These are phyloP conservation scores for Aspergillus floridensis DNA, from an alignment of 2,329 filamentous ascomycete species.

Conservation along the genomic window DNA sequence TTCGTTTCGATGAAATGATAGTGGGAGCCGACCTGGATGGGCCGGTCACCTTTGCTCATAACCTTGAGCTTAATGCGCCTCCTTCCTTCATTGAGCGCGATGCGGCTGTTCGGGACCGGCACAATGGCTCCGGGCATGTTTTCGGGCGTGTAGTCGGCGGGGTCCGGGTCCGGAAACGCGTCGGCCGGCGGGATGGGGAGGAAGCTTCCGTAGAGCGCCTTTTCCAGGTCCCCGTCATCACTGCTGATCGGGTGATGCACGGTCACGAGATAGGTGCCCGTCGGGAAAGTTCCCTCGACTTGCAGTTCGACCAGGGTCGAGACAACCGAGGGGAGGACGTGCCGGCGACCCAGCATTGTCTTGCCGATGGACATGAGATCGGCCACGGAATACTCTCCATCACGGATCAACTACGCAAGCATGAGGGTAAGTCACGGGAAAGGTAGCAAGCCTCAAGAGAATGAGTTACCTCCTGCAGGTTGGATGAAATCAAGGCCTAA, in stretches of 20 bases:
- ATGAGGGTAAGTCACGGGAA: neutral
- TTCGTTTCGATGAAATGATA: conserved; percentile 98
- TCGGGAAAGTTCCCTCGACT: conserved; percentile 90
- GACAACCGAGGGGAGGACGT: conserved; percentile 81
- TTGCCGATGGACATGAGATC: conserved; percentile 91
- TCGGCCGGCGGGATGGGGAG: conserved; percentile 71
- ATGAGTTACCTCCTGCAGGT: conserved; percentile 71
- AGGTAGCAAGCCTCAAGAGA: neutral
- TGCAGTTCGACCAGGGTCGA: conserved; percentile 78
- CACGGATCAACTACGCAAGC: conserved; percentile 65
- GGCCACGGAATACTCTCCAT: conserved; percentile 88
- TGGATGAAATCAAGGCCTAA: conserved; percentile 66
- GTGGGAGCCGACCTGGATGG: conserved; percentile 88
- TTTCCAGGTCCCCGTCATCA: conserved; percentile 81
- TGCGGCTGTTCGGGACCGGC: conserved; percentile 62
- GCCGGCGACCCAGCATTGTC: conserved; percentile 88
- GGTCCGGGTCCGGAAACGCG: conserved; percentile 64
- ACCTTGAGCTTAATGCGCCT: conserved; percentile 72
- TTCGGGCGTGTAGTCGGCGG: conserved; percentile 63
- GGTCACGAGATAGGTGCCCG: conserved; percentile 89
- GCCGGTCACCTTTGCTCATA: conserved; percentile 82
- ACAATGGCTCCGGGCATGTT: conserved; percentile 79
- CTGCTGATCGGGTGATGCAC: conserved; percentile 85
- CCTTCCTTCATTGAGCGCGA: conserved; percentile 71
- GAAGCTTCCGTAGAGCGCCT: conserved; percentile 87